phyloP scores from a whole-genome alignment of 2,329 filamentous ascomycete genomes.

The Microsporum audouinii region DNA sequence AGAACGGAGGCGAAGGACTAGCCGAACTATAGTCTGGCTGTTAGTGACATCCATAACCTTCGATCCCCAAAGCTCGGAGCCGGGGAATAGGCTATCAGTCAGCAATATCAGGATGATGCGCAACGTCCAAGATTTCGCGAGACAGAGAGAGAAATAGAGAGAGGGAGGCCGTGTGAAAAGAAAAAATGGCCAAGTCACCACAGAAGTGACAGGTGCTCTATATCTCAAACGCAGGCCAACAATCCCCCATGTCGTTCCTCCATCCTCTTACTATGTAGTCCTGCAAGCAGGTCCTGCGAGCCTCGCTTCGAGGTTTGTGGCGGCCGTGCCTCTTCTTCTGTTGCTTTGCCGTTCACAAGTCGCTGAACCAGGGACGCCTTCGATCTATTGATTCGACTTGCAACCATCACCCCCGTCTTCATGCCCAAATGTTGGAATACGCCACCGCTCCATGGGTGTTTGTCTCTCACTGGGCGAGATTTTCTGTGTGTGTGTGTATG shows the following conservation, averaged over 20 bases:
- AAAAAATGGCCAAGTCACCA: background rate
- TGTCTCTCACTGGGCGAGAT: background rate
- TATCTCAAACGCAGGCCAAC: background rate
- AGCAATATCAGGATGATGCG: background rate
- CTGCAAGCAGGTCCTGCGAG: background rate
- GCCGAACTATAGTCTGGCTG: background rate
- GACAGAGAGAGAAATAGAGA: background rate
- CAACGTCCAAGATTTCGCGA: background rate
- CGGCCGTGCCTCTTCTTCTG: background rate
- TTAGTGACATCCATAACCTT: background rate
- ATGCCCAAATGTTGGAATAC: background rate
- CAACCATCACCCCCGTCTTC: background rate
- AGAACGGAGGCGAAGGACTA: background rate
- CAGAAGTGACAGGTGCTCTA: background rate
- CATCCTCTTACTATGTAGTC: background rate
- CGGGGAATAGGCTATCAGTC: conserved; percentile 3
- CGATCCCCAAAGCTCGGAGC: background rate
- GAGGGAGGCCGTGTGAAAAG: background rate
- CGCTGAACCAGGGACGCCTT: background rate
- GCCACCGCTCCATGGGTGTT: background rate
- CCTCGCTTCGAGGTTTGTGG: conserved; percentile 2
- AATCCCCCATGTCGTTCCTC: background rate
- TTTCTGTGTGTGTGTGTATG: background rate
- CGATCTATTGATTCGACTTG: background rate
- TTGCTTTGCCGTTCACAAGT: background rate